Base-by-base conservation (phyloP, 495 filamentous ascomycete genomes). In the Pyrenula massariospora region DNA sequence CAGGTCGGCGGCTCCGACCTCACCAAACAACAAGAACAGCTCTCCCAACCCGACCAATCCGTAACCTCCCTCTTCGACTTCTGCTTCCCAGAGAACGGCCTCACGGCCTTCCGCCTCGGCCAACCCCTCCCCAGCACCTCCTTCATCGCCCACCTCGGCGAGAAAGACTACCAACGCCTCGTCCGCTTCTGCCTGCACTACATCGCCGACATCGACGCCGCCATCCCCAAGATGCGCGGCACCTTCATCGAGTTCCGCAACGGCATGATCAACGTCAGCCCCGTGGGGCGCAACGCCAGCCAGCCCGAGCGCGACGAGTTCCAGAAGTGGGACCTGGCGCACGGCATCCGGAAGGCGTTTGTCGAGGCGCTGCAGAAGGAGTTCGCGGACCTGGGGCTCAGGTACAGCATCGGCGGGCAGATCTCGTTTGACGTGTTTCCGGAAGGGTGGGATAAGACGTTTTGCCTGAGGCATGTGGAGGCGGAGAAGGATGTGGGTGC, bases 371-470 rank as follows among this genome's bases (percentile, higher is more conserved):
- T 98, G 59, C 83, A 80, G 70, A 85, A 88, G 73, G 79, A 85
- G 62, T 96, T 98, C 71, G 76, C 82, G 2, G 82, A 95, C 65
- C 75, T 86, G 55, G 89, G 88, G 22, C 72, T 98, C 55, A 97
- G 88, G 85, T 96, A 84, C 76, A 91, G 89, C 50, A 91, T 98
- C 63, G 93, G 93, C 61, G 93, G 93, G 48, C 89, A 96, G 64
- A 95, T 98, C 66, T 95, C 89, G 56, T 98, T 98, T 74, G 93
- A 98, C 66, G 89, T 96, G 59, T 98, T 98, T 78, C 93, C 93
- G 54, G 83, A 73, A 1, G 93, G 93, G 62, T 98, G 93, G 93
- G 92, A 98, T 72, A 98, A 97, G 80, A 94, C 87, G n/a, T 98
- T 92, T 76, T 96, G 92, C 71, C 74, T 98, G 60, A 78, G 81